Evolutionary conservation across 23 red algal species (phyloP).

Genomic region (Gracilaria gracilis): DNA sequence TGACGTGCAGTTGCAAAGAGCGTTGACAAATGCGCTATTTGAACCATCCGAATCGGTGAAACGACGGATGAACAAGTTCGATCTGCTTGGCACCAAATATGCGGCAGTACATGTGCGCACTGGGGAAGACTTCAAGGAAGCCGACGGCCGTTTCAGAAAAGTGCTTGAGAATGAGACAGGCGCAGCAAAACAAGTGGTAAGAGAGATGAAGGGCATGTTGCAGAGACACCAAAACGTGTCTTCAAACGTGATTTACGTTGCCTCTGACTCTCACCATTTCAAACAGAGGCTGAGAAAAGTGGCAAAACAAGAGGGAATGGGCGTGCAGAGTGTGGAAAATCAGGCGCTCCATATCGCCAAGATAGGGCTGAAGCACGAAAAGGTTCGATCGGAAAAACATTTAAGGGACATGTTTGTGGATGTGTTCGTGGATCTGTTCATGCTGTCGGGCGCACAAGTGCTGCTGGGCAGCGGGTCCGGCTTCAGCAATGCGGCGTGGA

Average conservation of each 20-base stretch:
- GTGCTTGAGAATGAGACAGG: not conserved
- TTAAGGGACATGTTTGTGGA: not conserved
- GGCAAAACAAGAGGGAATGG: not conserved
- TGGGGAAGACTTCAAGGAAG: constrained; percentile 7
- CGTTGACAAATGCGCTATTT: not conserved
- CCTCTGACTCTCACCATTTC: not conserved
- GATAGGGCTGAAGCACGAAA: not conserved
- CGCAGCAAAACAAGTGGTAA: not conserved
- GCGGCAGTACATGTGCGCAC: not conserved
- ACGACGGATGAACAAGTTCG: not conserved
- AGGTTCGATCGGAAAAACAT: not conserved
- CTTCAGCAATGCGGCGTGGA: constrained; percentile 13
- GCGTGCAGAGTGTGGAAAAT: not conserved
- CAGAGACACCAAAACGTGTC: not conserved
- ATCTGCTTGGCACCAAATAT: not conserved
- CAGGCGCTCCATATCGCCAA: not conserved
- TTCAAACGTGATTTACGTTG: not conserved
- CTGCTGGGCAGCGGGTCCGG: constrained; percentile 10
- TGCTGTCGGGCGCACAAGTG: not conserved
- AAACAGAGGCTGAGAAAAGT: not conserved
- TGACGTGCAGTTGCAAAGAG: not conserved
- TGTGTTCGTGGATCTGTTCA: constrained; percentile 34
- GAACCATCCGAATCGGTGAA: not conserved
- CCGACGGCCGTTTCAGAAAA: not conserved
- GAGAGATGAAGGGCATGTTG: not conserved